Conservation (phyloP, 108 stramenopile species). For the Nannochloropsis gaditana region DNA sequence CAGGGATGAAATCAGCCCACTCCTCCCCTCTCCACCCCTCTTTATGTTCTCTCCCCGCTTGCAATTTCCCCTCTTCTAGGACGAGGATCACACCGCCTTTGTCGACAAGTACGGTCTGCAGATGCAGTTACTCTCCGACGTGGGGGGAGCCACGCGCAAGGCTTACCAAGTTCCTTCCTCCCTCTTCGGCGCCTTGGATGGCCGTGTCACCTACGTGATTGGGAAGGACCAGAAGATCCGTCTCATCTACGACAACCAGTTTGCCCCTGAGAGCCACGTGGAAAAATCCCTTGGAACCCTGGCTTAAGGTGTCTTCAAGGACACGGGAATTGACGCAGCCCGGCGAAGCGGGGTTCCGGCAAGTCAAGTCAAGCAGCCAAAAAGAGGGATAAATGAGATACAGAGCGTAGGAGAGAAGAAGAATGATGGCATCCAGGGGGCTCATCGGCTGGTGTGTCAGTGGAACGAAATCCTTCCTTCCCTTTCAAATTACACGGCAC, state of each 20-base stretch:
- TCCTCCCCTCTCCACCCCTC: not conserved
- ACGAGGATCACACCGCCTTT: constrained; percentile 47
- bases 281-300: not conserved
- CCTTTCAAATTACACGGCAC: too few species aligned
- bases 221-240: constrained; percentile 44
- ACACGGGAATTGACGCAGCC: too few species aligned
- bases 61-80: not conserved
- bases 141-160: constrained; percentile 34
- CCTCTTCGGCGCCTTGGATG: constrained; percentile 47
- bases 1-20: not conserved
- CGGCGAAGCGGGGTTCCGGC: too few species aligned
- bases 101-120: constrained; percentile 34
- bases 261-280: not conserved
- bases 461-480: too few species aligned
- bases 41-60: not conserved
- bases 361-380: too few species aligned
- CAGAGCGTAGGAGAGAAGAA: too few species aligned
- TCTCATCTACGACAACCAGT: constrained; percentile 42
- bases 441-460: too few species aligned
- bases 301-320: not conserved
- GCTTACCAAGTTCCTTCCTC: constrained; percentile 31
- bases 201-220: constrained; percentile 54
- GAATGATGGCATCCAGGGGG: too few species aligned
- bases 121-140: constrained; percentile 50
- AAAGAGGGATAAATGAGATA: too few species aligned